Evolutionary conservation across 345 rosid species (phyloP), one percentile per base, ranked within the genome.

Genomic region (Acer negundo): DNA sequence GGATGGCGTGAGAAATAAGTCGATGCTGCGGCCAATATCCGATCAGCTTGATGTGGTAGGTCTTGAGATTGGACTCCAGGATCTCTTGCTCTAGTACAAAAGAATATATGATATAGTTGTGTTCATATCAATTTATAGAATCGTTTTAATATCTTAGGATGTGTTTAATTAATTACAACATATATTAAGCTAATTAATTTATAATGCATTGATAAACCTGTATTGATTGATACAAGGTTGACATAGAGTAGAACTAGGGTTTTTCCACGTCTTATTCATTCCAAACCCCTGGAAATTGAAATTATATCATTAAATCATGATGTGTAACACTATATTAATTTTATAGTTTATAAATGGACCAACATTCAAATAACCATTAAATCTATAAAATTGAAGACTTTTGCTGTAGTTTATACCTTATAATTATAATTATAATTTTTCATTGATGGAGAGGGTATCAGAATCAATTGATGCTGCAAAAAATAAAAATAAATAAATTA

Each of bases 381-480:
- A 28, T 28, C 35, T 28, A 28, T 28, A 28, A 28, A 28, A 28
- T 28, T 28, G 3, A 28, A 28, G 35, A 28, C 35, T 28, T 28
- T 28, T 28, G 35, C 35, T 3, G 35, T 28, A 3, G 35, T 28
- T 28, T 28, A 28, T 28, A 28, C 35, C 35, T 28, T 3, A 1
- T 28, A 28, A 28, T 28, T 28, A 28, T 28, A 28, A 28, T 28
- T 28, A 2, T 26, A 26, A 26, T 28, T 0, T 28, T 28, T 28
- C 35, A 28, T 12, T 4, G 59, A 26, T n/a, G 13, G 3, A 9
- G 10, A 47, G 44, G 44, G 44, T 40, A 9, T 44, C 10, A 1
- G 47, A 7, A 66, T 42, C 81, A 68, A 61, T 56, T 42, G 10
- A n/a, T 23, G 74, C 82, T 79, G 74, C 4, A 24, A 31, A 53